These are phyloP conservation scores for Cladophialophora immunda DNA, from an alignment of 2,329 filamentous ascomycete species.

Conservation along the genomic window DNA sequence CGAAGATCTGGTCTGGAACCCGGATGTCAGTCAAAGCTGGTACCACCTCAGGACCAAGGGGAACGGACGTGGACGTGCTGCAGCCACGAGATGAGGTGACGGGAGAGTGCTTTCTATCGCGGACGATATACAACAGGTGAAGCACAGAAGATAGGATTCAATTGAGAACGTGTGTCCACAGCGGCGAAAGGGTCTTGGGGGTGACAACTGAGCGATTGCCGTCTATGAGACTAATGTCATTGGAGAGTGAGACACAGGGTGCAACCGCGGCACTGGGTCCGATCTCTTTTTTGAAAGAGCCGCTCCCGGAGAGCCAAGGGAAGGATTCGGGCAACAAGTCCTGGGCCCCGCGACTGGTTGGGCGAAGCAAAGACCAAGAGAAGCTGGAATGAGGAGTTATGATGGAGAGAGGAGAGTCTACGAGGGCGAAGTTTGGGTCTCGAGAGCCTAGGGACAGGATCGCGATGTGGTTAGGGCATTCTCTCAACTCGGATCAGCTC, in stretches of 20 bases:
- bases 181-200: not conserved
- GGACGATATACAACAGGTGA: not conserved
- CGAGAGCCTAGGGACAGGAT: not conserved
- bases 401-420: not conserved
- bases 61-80: not conserved
- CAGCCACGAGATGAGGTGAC: not conserved
- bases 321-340: not conserved
- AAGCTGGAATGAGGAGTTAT: not conserved
- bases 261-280: constrained; percentile 2
- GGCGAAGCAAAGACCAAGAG: not conserved
- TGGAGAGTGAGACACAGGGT: not conserved
- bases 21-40: constrained; percentile 19
- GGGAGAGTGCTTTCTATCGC: not conserved
- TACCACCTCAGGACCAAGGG: constrained; percentile 20
- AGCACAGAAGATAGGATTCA: not conserved
- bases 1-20: constrained; percentile 30
- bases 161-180: not conserved
- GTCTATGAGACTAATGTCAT: constrained; percentile 6
- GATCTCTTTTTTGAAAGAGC: not conserved
- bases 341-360: not conserved
- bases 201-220: not conserved
- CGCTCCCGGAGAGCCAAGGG: not conserved
- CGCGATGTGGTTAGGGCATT: not conserved
- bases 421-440: not conserved
- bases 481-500: not conserved